Percentiles rank a stretch among this genome's conserved stretches.
phyloP scores from a whole-genome alignment of 306 rosid species.

The Cucumis melo region DNA sequence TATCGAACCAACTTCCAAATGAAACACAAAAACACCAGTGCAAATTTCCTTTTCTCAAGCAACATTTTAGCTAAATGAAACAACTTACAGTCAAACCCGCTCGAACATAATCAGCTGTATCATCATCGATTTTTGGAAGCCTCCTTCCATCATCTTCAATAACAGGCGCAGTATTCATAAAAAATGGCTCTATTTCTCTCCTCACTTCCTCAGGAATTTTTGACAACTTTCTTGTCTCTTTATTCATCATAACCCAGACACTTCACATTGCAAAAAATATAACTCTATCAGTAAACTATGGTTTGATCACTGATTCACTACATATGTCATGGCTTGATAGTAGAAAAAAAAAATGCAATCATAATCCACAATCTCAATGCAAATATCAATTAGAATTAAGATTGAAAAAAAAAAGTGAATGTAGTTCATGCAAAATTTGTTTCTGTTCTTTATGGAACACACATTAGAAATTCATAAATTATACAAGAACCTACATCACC shows the following conservation, averaged over 20 bases:
- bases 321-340: neutral
- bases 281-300: neutral
- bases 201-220: slow-evolving; percentile 84
- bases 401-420: neutral
- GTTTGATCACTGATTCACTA: neutral
- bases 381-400: neutral
- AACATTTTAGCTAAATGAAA: neutral
- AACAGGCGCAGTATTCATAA: slow-evolving; percentile 53
- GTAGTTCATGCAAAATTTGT: neutral
- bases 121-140: slow-evolving; percentile 60
- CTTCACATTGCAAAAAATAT: slow-evolving; percentile 20
- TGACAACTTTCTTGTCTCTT: slow-evolving; percentile 70
- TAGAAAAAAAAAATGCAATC: neutral
- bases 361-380: neutral
- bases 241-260: slow-evolving; percentile 99
- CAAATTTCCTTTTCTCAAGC: neutral
- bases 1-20: neutral
- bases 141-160: slow-evolving; percentile 77
- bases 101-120: slow-evolving; percentile 44
- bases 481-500: neutral
- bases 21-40: neutral
- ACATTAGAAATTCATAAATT: neutral
- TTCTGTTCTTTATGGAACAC: neutral
- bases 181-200: slow-evolving; percentile 67
- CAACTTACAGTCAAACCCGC: slow-evolving; percentile 67